These are phyloP conservation scores for Schoenoplectus triqueter DNA, from an alignment of 202 grass and related monocot species.

Conservation along the genomic window DNA sequence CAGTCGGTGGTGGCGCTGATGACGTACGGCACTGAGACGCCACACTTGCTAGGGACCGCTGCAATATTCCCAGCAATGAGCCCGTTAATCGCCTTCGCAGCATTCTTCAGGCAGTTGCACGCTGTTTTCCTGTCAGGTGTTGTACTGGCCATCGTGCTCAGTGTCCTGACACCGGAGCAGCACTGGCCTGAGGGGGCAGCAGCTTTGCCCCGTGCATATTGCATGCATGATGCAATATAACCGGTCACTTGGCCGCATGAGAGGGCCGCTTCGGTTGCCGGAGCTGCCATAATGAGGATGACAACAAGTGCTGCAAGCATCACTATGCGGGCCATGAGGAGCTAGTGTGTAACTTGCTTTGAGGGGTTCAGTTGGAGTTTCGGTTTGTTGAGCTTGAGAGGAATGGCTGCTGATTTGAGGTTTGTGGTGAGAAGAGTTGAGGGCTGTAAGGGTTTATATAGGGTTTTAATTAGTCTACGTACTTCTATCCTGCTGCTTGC, in stretches of 20 bases:
- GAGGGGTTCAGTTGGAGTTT: background rate
- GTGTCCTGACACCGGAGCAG: slow-evolving; percentile 52
- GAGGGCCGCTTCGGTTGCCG: slow-evolving; percentile 39
- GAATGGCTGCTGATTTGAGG: background rate
- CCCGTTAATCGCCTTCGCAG: slow-evolving; percentile 12
- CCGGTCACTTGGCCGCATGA: slow-evolving; percentile 43
- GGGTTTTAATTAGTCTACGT: slow-evolving; percentile 12
- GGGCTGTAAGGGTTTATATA: slow-evolving; percentile 32
- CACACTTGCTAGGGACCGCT: slow-evolving; percentile 55
- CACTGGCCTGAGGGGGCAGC: slow-evolving; percentile 43
- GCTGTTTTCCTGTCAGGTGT: slow-evolving; percentile 36
- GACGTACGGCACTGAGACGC: slow-evolving; percentile 46
- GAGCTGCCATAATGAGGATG: slow-evolving; percentile 32
- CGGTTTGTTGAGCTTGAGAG: background rate
- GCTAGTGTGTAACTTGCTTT: background rate
- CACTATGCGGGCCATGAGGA: slow-evolving; percentile 11
- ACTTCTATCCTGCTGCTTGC: too few relatives aligned
- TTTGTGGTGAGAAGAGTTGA: slow-evolving; percentile 12
- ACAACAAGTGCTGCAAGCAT: slow-evolving; percentile 40
- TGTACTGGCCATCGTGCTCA: slow-evolving; percentile 35
- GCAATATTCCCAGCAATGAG: slow-evolving; percentile 35
- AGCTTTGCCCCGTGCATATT: slow-evolving; percentile 48
- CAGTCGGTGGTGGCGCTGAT: slow-evolving; percentile 60
- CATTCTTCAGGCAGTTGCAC: slow-evolving; percentile 67
- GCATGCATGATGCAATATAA: slow-evolving; percentile 46